These are phyloP conservation scores for Penicillium psychrosexuale DNA, from an alignment of 2,329 filamentous ascomycete species.

Conservation along the genomic window DNA sequence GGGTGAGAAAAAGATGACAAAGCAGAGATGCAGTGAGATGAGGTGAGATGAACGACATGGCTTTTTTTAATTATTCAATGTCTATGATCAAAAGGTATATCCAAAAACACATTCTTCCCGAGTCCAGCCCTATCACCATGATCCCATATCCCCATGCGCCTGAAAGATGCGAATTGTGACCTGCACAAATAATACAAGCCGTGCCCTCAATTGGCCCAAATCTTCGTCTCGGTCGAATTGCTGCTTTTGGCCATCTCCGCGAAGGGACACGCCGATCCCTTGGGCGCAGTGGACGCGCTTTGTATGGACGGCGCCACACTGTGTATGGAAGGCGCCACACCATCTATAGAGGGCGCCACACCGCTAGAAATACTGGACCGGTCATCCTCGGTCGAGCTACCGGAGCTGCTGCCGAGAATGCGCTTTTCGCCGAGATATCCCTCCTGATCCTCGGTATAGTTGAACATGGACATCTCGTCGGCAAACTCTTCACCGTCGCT, in stretches of 20 bases:
- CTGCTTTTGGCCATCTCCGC: conserved; percentile 23
- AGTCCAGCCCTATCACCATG: background rate
- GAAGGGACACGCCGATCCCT: conserved; percentile 30
- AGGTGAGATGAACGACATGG: background rate
- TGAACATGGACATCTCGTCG: conserved; percentile 42
- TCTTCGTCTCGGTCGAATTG: conserved; percentile 29
- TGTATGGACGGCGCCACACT: conserved; percentile 9
- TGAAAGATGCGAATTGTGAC: conserved; percentile 8
- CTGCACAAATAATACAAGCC: background rate
- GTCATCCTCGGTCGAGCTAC: conserved; percentile 32
- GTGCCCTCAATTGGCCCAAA: conserved; percentile 25
- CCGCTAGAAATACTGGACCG: conserved; percentile 27
- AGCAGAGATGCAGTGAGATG: background rate
- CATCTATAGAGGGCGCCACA: conserved; percentile 17
- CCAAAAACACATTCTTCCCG: background rate
- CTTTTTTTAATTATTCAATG: background rate
- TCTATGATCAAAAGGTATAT: conserved; percentile 4
- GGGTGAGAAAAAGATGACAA: conserved; percentile 10
- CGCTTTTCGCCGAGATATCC: conserved; percentile 64
- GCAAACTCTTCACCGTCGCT: conserved; percentile 62
- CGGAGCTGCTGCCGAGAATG: conserved; percentile 41
- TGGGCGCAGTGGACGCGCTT: background rate
- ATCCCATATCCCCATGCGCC: conserved; percentile 10
- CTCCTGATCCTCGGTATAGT: conserved; percentile 54
- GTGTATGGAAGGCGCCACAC: conserved; percentile 13